phyloP scores from a whole-genome alignment of 2,329 filamentous ascomycete species.

The Aspergillus oerlinghausenensis region DNA sequence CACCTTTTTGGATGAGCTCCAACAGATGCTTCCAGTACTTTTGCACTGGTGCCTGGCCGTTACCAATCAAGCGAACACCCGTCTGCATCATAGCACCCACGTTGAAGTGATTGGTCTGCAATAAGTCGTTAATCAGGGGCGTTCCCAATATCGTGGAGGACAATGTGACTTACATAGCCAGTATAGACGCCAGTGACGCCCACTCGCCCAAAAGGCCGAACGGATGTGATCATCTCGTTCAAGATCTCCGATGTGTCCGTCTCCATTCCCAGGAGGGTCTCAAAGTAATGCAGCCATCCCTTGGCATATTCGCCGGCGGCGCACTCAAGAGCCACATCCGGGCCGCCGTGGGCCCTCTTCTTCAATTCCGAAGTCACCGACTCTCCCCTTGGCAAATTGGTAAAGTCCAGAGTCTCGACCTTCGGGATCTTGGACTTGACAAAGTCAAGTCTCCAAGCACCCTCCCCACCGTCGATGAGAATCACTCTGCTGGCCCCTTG shows the following conservation, averaged over 20 bases:
- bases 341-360: slow-evolving; percentile 67
- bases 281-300: slow-evolving; percentile 57
- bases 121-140: slow-evolving; percentile 2
- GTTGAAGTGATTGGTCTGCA: slow-evolving; percentile 73
- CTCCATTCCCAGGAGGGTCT: slow-evolving; percentile 63
- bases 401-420: slow-evolving; percentile 66
- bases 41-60: slow-evolving; percentile 69
- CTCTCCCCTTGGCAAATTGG: slow-evolving; percentile 55
- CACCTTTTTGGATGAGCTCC: slow-evolving; percentile 59
- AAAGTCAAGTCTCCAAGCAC: slow-evolving; percentile 61
- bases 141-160: neutral
- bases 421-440: slow-evolving; percentile 61
- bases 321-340: slow-evolving; percentile 69
- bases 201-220: slow-evolving; percentile 58
- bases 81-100: slow-evolving; percentile 81
- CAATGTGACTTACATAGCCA: slow-evolving; percentile 47
- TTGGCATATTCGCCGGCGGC: slow-evolving; percentile 61
- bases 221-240: slow-evolving; percentile 52
- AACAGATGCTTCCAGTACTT: slow-evolving; percentile 80
- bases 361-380: slow-evolving; percentile 70
- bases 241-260: slow-evolving; percentile 70
- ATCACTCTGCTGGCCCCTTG: slow-evolving; percentile 73
- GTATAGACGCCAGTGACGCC: slow-evolving; percentile 72
- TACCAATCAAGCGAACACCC: slow-evolving; percentile 72
- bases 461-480: slow-evolving; percentile 67